phyloP scores from a whole-genome alignment of 495 filamentous ascomycete genomes.

The Evernia prunastri region DNA sequence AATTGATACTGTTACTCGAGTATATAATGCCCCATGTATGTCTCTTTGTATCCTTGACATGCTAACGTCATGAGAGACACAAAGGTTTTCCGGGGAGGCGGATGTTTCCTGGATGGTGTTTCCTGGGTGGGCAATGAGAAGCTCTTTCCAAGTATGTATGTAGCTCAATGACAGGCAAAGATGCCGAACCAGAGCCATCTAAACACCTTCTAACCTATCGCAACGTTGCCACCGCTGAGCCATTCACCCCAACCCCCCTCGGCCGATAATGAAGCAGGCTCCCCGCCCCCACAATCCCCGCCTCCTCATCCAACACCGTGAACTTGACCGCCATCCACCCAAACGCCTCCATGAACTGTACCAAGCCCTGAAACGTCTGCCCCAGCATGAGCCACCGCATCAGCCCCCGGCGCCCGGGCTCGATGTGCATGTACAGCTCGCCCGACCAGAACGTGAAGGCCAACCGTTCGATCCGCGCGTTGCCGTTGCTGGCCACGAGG shows the following conservation, averaged over 20 bases:
- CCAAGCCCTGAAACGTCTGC: slow-evolving; percentile 6
- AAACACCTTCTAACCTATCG: too few relatives aligned
- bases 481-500: slow-evolving; percentile 5
- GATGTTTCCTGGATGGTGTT: too few relatives aligned
- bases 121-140: too few relatives aligned
- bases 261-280: neutral
- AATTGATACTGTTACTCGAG: neutral
- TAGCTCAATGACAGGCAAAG: too few relatives aligned
- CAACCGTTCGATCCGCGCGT: slow-evolving; percentile 7
- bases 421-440: neutral
- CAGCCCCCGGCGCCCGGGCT: neutral
- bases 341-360: neutral
- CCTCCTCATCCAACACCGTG: neutral
- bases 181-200: too few relatives aligned
- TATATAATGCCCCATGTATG: too few relatives aligned
- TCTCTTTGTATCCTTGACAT: too few relatives aligned
- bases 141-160: too few relatives aligned
- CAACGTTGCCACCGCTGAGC: neutral
- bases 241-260: neutral
- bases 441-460: neutral
- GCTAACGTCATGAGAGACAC: too few relatives aligned
- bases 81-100: too few relatives aligned
- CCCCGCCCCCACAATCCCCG: neutral
- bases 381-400: slow-evolving; percentile 16
- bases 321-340: neutral